Conservation (phyloP, 441 rosid species). For the Corymbia calophylla region DNA sequence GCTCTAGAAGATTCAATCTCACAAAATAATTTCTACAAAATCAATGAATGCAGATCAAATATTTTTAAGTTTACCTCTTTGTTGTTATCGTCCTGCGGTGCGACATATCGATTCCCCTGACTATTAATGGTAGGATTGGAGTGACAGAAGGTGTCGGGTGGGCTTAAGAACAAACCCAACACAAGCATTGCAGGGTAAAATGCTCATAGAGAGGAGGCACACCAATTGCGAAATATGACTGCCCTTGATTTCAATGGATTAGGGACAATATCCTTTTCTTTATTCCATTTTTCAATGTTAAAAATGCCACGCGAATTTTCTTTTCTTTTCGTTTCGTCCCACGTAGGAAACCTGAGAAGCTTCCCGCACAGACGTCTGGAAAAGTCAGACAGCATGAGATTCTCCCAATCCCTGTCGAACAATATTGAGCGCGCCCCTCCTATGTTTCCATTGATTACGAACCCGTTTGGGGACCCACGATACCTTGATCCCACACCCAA, state of each 20-base stretch:
- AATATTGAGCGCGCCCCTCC: too few species aligned
- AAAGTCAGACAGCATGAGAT: not conserved
- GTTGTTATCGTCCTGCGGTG: not conserved
- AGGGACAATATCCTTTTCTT: not conserved
- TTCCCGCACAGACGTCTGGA: not conserved
- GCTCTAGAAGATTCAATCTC: not conserved
- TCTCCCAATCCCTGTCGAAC: too few species aligned
- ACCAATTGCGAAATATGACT: not conserved
- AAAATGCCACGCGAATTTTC: not conserved
- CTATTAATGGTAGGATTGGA: slow-evolving; percentile 6
- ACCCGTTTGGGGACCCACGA: too few species aligned
- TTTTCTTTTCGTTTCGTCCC: not conserved
- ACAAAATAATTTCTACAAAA: not conserved
- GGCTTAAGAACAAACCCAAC: not conserved
- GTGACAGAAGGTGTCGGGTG: not conserved
- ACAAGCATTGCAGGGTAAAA: not conserved
- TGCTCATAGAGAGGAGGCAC: not conserved
- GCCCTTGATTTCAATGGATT: not conserved
- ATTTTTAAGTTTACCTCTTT: not conserved
- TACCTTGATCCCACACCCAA: too few species aligned
- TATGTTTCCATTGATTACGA: too few species aligned
- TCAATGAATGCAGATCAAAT: not conserved
- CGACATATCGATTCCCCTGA: slow-evolving; percentile 10
- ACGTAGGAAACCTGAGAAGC: not conserved
- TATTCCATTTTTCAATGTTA: not conserved